Conservation (phyloP, 768 basidiomycete genomes). For the Macrolepiota dolichaula region DNA sequence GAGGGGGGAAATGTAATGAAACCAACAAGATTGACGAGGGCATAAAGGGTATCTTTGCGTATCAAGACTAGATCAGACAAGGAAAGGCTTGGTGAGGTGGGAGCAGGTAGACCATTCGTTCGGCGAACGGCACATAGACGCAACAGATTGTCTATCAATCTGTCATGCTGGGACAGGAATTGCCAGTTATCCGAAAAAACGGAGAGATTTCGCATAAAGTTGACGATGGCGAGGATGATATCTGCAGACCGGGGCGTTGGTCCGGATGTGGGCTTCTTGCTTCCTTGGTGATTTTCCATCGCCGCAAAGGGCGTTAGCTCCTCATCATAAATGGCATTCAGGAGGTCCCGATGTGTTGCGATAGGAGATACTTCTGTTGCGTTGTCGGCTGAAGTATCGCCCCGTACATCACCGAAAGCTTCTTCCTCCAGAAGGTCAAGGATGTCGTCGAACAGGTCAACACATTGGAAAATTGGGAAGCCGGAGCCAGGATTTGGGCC, state of each 20-base stretch:
- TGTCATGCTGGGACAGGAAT: constrained; percentile 61
- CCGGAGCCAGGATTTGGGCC: constrained; percentile 61
- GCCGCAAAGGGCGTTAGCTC: constrained; percentile 59
- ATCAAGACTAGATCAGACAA: constrained; percentile 67
- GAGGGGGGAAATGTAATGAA: constrained; percentile 44
- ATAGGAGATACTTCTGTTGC: constrained; percentile 27
- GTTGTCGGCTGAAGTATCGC: constrained; percentile 25
- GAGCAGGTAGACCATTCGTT: constrained; percentile 29
- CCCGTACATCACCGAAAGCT: constrained; percentile 57
- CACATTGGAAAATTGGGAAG: constrained; percentile 73
- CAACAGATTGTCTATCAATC: constrained; percentile 63
- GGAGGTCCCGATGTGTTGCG: constrained; percentile 63
- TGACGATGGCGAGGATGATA: constrained; percentile 64
- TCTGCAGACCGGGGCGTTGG: constrained; percentile 68
- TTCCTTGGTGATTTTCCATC: constrained; percentile 45
- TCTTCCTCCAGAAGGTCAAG: constrained; percentile 84
- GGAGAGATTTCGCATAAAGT: constrained; percentile 87
- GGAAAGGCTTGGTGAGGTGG: constrained; percentile 59
- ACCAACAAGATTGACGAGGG: constrained; percentile 59
- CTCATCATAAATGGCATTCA: constrained; percentile 54
- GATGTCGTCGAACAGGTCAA: constrained; percentile 81
- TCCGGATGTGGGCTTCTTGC: constrained; percentile 45
- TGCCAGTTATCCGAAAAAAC: constrained; percentile 65
- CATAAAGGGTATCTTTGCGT: constrained; percentile 74
- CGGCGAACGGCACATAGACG: constrained; percentile 58